Evolutionary conservation across 2,329 filamentous ascomycete species (phyloP).

Genomic region (Cladosporium phlei): DNA sequence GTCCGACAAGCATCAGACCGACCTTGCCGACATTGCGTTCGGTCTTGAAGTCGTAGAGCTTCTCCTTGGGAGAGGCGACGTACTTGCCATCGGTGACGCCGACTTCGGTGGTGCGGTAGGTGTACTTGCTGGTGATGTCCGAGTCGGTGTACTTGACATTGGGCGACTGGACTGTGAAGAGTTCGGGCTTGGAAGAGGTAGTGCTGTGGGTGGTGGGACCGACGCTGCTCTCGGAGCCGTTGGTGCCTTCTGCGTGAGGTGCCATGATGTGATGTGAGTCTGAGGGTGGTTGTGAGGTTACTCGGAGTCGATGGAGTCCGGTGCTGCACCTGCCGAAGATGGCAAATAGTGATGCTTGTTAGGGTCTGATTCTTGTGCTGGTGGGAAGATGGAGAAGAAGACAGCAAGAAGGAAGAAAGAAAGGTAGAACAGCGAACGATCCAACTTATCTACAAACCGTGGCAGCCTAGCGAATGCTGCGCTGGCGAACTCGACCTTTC

Average conservation of each 20-base stretch:
- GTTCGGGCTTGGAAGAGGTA: slow-evolving; percentile 40
- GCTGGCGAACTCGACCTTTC: slow-evolving; percentile 5
- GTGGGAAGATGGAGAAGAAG: neutral
- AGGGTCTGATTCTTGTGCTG: too few relatives aligned
- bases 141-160: slow-evolving; percentile 86
- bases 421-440: neutral
- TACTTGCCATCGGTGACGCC: slow-evolving; percentile 68
- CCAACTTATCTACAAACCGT: slow-evolving; percentile 10
- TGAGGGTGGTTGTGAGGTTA: slow-evolving; percentile 33
- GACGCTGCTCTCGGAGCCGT: slow-evolving; percentile 34
- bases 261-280: slow-evolving; percentile 59
- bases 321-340: slow-evolving; percentile 71
- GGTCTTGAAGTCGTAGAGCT: slow-evolving; percentile 94
- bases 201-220: slow-evolving; percentile 34
- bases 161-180: slow-evolving; percentile 85
- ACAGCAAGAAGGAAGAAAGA: slow-evolving; percentile 6
- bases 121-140: slow-evolving; percentile 90
- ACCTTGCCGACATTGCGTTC: slow-evolving; percentile 89
- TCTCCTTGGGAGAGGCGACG: slow-evolving; percentile 81
- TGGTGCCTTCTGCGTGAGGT: slow-evolving; percentile 75
- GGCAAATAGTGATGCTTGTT: too few relatives aligned
- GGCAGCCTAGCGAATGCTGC: slow-evolving; percentile 7
- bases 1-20: slow-evolving; percentile 95
- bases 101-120: slow-evolving; percentile 89
- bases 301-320: slow-evolving; percentile 40